Evolutionary conservation across 352 stramenopile species (phyloP).

Genomic region (Phytophthora foliorum): DNA sequence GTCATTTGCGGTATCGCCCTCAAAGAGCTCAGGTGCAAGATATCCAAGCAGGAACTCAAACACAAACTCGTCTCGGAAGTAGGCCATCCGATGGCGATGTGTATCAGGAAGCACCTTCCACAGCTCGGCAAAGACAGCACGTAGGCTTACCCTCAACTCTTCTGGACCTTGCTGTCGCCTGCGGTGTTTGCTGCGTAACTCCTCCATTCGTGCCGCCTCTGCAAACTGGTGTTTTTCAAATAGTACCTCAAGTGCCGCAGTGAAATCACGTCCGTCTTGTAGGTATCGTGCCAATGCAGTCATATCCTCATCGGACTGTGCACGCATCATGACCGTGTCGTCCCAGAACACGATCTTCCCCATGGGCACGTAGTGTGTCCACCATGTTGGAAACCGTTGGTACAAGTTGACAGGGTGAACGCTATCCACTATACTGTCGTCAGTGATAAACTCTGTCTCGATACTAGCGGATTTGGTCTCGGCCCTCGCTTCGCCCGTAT

Average conservation of each 20-base stretch:
- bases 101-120: conserved; percentile 66
- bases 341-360: conserved; percentile 76
- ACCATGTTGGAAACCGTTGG: conserved; percentile 63
- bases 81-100: conserved; percentile 57
- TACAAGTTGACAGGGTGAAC: conserved; percentile 54
- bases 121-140: conserved; percentile 58
- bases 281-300: conserved; percentile 51
- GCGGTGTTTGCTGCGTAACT: conserved; percentile 64
- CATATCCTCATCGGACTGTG: conserved; percentile 65
- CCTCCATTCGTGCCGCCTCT: conserved; percentile 77
- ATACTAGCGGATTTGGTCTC: conserved; percentile 42
- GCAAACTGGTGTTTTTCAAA: conserved; percentile 86
- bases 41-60: conserved; percentile 65
- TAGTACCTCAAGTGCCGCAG: conserved; percentile 64
- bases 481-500: conserved; percentile 1
- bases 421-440: conserved; percentile 35
- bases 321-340: conserved; percentile 64
- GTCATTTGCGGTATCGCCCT: conserved; percentile 12
- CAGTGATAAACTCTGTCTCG: conserved; percentile 56
- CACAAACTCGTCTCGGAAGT: conserved; percentile 74
- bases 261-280: conserved; percentile 53
- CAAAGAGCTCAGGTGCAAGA: conserved; percentile 45
- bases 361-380: conserved; percentile 69
- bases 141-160: conserved; percentile 53
- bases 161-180: conserved; percentile 49